These are phyloP conservation scores for Alternaria sp. DNA, from an alignment of 2,329 filamentous ascomycete species.

Conservation along the genomic window DNA sequence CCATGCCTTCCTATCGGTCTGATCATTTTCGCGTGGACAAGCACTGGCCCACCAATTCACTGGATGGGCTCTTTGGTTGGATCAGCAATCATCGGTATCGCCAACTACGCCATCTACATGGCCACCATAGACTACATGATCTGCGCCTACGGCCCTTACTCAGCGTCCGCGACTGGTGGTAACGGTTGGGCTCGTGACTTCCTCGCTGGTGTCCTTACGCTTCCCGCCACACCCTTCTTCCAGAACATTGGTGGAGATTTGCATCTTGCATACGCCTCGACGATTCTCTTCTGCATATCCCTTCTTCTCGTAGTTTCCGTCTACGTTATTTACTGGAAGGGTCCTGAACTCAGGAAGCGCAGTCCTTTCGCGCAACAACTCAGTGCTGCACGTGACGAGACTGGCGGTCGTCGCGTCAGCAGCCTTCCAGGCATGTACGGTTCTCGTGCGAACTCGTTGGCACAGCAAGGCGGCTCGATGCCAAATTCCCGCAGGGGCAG, in stretches of 20 bases:
- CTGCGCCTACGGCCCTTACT: constrained; percentile 75
- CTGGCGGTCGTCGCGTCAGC: constrained; percentile 46
- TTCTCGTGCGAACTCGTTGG: constrained; percentile 41
- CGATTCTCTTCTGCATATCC: constrained; percentile 63
- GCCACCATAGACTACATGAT: constrained; percentile 84
- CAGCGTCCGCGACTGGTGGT: constrained; percentile 78
- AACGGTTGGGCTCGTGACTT: constrained; percentile 81
- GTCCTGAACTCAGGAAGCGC: constrained; percentile 61
- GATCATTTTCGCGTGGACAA: constrained; percentile 76
- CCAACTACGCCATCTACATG: constrained; percentile 78
- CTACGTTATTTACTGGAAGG: constrained; percentile 63
- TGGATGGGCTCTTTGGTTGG: constrained; percentile 77
- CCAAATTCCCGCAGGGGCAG: constrained; percentile 42
- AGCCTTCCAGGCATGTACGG: constrained; percentile 45
- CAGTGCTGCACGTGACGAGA: constrained; percentile 43
- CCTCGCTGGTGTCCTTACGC: constrained; percentile 74
- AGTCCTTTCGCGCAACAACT: constrained; percentile 64
- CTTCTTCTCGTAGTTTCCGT: constrained; percentile 55
- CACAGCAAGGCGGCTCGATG: constrained; percentile 25
- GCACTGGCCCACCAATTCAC: constrained; percentile 68
- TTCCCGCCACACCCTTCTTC: constrained; percentile 71
- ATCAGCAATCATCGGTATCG: constrained; percentile 72
- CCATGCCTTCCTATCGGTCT: constrained; percentile 72
- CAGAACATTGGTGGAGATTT: constrained; percentile 51
- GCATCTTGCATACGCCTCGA: constrained; percentile 63